Base-by-base conservation (phyloP, 345 rosid species). In the Combretum micranthum region DNA sequence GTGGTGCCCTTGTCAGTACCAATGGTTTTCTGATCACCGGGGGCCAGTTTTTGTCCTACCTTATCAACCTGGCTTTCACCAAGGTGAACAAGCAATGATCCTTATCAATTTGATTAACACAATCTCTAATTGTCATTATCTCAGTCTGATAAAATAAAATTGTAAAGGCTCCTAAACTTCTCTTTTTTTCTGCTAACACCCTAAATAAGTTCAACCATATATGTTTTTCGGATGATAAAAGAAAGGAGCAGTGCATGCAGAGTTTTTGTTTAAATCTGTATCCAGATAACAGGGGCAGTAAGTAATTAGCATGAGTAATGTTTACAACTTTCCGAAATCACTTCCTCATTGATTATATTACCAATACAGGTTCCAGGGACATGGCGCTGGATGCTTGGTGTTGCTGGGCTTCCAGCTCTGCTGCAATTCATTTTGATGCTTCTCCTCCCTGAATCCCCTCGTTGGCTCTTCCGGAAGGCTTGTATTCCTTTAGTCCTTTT, bases 321-420 rank as follows among this genome's bases (percentile, higher is more conserved):
- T 9, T 11, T 32, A 9, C 39, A 32, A 32, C 15, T 4, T 3
- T 15, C 2, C 13, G 16, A 17, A 20, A 18, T 46, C 12, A 15
- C 37, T 57, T 46, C 16, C 9, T 16, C n/a, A 59, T 15, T 18
- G 4, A 6, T 10, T 15, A 20, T n/a, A 21, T 19, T 57, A 21
- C 25, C 62, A 47, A 39, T 58, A 4, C 57, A 88, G 96, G 94
- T 68, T 50, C 75, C 48, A 0, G 88, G 93, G 52, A 81, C 96
- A 0, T 91, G 98, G 98, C 76, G 96, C 39, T 91, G 98, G 98
- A 91, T 91, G 98, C 96, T 87, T 12, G 96, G 98, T 19, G 67
- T 91, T 51, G 96, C 96, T 2, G 90, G 84, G 11, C 0, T 87
- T 63, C 96, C 96, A 18, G 96, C 98, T 56, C 62, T 91, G 32